Evolutionary conservation across 2,329 filamentous ascomycete species (phyloP), one percentile per base, ranked within the genome.

Genomic region (Fusarium aywerte): DNA sequence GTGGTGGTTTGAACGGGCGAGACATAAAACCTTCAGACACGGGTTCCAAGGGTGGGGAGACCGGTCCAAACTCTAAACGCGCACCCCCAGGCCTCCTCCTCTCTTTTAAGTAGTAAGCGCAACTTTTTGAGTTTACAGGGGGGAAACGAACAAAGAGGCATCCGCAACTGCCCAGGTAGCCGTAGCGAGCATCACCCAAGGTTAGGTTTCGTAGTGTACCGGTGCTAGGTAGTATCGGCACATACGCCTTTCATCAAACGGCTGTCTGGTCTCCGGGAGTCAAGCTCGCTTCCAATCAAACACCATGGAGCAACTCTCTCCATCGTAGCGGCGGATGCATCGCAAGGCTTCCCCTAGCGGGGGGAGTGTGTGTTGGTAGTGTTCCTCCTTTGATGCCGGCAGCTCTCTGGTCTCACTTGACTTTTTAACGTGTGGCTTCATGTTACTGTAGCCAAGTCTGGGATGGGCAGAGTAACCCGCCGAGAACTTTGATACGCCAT

Each of bases 261-360:
- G 59, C 40, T 49, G 62, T 29, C 45, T 57, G 62, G 62, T 20
- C 40, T 57, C 42, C 49, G 36, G 43, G 33, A 11, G 39, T 18
- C 18, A 15, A 27, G n/a, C 31, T 33, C 29, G 29, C n/a, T 39
- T 29, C 50, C 65, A 61, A 51, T 61, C 66, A 62, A 35, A 53
- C 56, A 35, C n/a, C 31, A 25, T 6, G 44, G 38, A 44, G 43
- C 21, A 58, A 60, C 47, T 49, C 11, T 49, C 11, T 54, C 39
- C 25, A 25, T 18, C 9, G 35, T 16, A 21, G 40, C 23, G 21
- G 31, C 65, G 65, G 65, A 65, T 68, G 65, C 47, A 51, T 64
- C 40, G n/a, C 42, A 6, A 13, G 21, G 16, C 42, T 58, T 53
- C 65, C 65, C 65, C 65, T 68, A 69, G 65, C 43, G 65, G 64